Percentiles rank a stretch among this genome's conserved stretches.
These are phyloP conservation scores for Hypomyces rosellus DNA, from an alignment of 2,329 filamentous ascomycete genomes.

Conservation along the genomic window DNA sequence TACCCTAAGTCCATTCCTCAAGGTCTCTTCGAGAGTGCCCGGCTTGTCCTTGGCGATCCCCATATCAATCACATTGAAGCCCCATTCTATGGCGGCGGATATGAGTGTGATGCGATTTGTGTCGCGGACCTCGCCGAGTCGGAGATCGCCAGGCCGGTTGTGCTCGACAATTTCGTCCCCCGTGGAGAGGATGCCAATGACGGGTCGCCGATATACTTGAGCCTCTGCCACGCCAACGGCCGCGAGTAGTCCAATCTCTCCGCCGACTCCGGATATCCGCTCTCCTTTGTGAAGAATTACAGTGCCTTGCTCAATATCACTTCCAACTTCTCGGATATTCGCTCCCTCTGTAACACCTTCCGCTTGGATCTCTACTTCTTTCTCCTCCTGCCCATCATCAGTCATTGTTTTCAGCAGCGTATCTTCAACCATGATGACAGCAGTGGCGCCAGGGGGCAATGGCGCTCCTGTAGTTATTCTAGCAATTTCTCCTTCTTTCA, in stretches of 20 bases:
- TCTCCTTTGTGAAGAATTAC: slow-evolving; percentile 71
- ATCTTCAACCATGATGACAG: slow-evolving; percentile 91
- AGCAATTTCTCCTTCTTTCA: slow-evolving; percentile 71
- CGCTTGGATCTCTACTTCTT: slow-evolving; percentile 79
- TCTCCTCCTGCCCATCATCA: slow-evolving; percentile 76
- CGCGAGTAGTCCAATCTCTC: slow-evolving; percentile 84
- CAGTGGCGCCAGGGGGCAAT: slow-evolving; percentile 77
- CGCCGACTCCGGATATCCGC: slow-evolving; percentile 77
- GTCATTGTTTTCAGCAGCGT: slow-evolving; percentile 71
- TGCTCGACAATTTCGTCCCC: slow-evolving; percentile 89
- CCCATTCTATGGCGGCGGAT: slow-evolving; percentile 66
- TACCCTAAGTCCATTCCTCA: slow-evolving; percentile 66
- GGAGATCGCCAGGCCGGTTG: slow-evolving; percentile 53
- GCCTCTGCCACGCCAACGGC: slow-evolving; percentile 72
- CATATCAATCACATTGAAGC: slow-evolving; percentile 75
- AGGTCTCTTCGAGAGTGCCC: slow-evolving; percentile 65
- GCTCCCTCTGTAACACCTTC: slow-evolving; percentile 69
- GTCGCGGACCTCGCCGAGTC: slow-evolving; percentile 81
- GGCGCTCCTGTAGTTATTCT: slow-evolving; percentile 94
- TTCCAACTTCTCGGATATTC: slow-evolving; percentile 87
- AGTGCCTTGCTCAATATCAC: slow-evolving; percentile 67
- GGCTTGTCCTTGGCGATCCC: slow-evolving; percentile 75
- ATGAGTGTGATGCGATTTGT: slow-evolving; percentile 87
- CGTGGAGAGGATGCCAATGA: slow-evolving; percentile 83
- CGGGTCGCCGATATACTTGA: slow-evolving; percentile 65